A percentile compares a stretch with the other conserved stretches of the same genome.
Conservation (phyloP, 2,329 filamentous ascomycete species). For the Exophiala aquamarina region DNA sequence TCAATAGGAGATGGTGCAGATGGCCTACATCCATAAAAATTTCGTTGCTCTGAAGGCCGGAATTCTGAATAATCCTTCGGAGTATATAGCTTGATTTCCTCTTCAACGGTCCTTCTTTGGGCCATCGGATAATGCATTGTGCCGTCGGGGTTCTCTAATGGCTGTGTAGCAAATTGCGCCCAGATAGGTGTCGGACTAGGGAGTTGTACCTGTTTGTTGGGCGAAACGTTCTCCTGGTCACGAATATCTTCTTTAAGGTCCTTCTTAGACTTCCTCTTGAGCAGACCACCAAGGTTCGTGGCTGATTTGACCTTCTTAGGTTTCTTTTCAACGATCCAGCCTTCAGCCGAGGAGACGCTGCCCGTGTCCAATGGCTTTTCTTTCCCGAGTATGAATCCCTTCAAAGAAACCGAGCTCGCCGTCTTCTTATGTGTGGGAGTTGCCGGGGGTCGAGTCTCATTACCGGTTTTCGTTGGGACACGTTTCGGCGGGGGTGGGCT, state of each 20-base stretch:
- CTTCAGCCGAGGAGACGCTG: conserved; percentile 33
- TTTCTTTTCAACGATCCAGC: conserved; percentile 39
- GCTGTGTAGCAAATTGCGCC: conserved; percentile 65
- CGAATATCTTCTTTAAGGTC: conserved; percentile 62
- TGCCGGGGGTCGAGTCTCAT: conserved; percentile 14
- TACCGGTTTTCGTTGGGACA: conserved; percentile 23
- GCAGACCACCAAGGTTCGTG: conserved; percentile 74
- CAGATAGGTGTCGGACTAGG: conserved; percentile 69
- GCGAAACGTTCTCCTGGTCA: conserved; percentile 72
- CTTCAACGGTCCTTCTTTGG: conserved; percentile 46
- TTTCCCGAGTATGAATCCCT: conserved; percentile 30
- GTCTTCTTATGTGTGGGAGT: conserved; percentile 27
- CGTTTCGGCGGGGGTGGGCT: conserved; percentile 27
- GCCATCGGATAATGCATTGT: conserved; percentile 47
- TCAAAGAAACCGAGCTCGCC: conserved; percentile 29
- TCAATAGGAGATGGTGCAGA: conserved; percentile 38
- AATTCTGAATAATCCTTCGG: conserved; percentile 51
- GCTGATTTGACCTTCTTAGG: conserved; percentile 77
- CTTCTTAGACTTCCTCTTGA: conserved; percentile 73
- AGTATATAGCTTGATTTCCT: conserved; percentile 60
- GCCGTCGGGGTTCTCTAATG: conserved; percentile 33
- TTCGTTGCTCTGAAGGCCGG: conserved; percentile 61
- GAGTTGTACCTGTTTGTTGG: conserved; percentile 7
- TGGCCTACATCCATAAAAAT: conserved; percentile 56
- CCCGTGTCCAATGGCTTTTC: conserved; percentile 42